Base-by-base conservation (phyloP, 202 grass and related monocot species). In the Carex sylvatica region DNA sequence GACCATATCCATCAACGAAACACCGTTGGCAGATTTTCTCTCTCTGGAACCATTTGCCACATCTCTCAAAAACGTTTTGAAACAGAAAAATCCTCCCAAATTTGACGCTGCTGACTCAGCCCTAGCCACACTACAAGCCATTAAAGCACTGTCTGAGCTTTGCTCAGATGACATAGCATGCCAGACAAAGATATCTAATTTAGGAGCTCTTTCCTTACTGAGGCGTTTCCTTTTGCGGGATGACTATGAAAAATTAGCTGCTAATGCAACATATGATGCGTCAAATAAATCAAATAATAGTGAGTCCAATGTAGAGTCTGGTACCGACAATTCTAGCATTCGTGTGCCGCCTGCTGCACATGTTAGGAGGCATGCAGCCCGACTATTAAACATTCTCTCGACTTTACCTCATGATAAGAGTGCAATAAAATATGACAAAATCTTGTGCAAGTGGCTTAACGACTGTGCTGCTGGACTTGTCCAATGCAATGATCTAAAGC, bases 191-290 rank as follows among this genome's bases (percentile, higher is more conserved):
- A 86, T 98, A 81, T 89, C 89, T 83, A 84, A 95, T 86, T 93
- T 93, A 84, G 95, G 95, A 80, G 87, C 81, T 72, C 76, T 98
- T 87, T 86, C 80, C 62, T 91, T 98, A 64, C 75, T 93, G 74
- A 91, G 81, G 77, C 92, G 90, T 36, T 95, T 95, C 86, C 87
- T 98, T 40, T 80, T 98, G 28, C 84, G 80, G 59, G 95, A 98
- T 81, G 95, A 98, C 87, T 98, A 93, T 83, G 95, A 98, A 80
- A 93, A 98, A 84, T 87, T 98, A 68, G 95, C 95, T 88, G 95
- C 95, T 59, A 95, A 90, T 87, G 95, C 94, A 90, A 88, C 95
- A 85, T 98, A 98, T 84, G 89, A 91, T 58, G 95, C 95, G 74
- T 94, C 94, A 70, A 82, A 82, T 68, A 82, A 66, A 82, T 49